phyloP scores from a whole-genome alignment of 2,329 filamentous ascomycete genomes.

The Didymosphaeria variabile region DNA sequence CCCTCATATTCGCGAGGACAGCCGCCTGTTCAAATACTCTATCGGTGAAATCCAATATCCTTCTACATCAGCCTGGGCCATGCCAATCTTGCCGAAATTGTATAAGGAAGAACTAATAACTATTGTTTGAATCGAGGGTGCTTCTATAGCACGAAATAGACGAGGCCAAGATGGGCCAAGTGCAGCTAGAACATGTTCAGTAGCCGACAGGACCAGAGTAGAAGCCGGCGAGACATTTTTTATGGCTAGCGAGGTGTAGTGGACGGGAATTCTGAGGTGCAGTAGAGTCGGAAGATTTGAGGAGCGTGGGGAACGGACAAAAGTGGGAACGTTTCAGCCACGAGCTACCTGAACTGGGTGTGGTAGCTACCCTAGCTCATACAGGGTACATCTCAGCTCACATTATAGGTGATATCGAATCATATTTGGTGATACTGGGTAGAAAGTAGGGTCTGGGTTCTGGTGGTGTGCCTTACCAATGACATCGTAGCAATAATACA shows the following conservation, averaged over 20 bases:
- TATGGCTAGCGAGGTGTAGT: neutral
- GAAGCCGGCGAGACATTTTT: neutral
- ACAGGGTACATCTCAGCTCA: neutral
- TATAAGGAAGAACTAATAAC: neutral
- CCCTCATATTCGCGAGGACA: neutral
- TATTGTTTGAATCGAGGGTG: neutral
- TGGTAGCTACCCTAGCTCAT: neutral
- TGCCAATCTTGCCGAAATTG: slow-evolving; percentile 1
- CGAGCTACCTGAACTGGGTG: neutral
- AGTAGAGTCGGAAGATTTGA: neutral
- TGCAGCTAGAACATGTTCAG: neutral
- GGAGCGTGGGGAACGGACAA: neutral
- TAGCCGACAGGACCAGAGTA: neutral
- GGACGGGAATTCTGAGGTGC: neutral
- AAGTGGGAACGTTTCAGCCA: neutral
- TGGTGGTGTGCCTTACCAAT: too few species aligned
- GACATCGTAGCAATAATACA: too few species aligned
- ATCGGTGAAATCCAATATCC: neutral
- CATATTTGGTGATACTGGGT: too few species aligned
- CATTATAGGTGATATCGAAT: too few species aligned
- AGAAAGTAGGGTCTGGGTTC: too few species aligned
- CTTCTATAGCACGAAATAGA: neutral
- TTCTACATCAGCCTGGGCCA: neutral
- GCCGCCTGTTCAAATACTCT: neutral
- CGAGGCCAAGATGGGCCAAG: neutral